Evolutionary conservation across 257 asterid species (phyloP).

Genomic region (Rauvolfia tetraphylla): DNA sequence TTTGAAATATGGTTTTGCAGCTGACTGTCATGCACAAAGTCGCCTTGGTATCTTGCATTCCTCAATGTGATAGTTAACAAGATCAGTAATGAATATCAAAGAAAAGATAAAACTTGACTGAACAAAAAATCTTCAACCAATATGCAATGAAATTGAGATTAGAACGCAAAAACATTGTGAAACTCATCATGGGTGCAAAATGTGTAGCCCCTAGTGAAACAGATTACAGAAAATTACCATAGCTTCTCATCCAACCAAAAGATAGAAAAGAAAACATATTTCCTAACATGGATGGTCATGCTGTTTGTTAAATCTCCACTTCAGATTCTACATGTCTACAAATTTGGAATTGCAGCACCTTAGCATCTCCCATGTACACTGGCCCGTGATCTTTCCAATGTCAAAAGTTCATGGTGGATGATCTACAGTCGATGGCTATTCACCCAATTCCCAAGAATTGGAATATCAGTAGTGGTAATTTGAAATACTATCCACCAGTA

Average conservation of each 20-base stretch:
- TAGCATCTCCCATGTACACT: not conserved
- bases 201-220: not conserved
- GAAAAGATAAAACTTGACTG: not conserved
- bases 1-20: too few relatives aligned
- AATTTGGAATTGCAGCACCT: not conserved
- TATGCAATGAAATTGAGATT: too few relatives aligned
- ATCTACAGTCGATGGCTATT: not conserved
- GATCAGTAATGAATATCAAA: not conserved
- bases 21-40: not conserved
- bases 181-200: too few relatives aligned
- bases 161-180: too few relatives aligned
- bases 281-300: not conserved
- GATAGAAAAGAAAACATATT: too few relatives aligned
- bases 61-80: not conserved
- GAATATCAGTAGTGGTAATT: not conserved
- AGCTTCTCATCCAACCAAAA: not conserved
- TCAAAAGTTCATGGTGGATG: not conserved
- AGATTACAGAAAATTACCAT: not conserved
- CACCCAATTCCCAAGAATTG: not conserved
- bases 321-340: not conserved
- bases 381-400: not conserved
- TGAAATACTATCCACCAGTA: not conserved
- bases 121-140: too few relatives aligned
- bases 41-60: not conserved
- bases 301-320: not conserved